Conservation (phyloP, 352 stramenopile genomes). For the Phytophthora pisi region DNA sequence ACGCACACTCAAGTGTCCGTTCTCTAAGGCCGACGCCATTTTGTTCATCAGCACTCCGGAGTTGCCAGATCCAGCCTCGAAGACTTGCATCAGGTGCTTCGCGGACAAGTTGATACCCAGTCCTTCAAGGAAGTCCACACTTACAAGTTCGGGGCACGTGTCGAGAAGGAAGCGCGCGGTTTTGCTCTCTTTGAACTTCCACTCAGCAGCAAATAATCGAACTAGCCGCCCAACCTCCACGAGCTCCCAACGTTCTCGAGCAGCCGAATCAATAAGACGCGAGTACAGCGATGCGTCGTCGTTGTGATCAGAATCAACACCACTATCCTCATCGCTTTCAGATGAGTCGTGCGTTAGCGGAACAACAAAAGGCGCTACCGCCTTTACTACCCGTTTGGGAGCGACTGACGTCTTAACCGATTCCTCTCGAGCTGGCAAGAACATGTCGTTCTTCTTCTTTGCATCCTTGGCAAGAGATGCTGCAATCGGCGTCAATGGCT, state of each 20-base stretch:
- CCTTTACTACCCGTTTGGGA: constrained; percentile 3
- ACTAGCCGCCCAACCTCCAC: constrained; percentile 81
- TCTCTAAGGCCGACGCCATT: constrained; percentile 71
- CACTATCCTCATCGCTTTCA: constrained; percentile 32
- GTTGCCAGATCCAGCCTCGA: constrained; percentile 70
- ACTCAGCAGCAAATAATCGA: constrained; percentile 73
- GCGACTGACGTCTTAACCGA: not conserved
- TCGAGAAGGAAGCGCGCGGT: constrained; percentile 66
- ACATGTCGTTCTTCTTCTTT: constrained; percentile 31
- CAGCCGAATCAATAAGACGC: constrained; percentile 76
- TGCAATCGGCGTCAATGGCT: constrained; percentile 25
- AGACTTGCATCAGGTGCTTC: constrained; percentile 69
- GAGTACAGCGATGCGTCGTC: constrained; percentile 57
- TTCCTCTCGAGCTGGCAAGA: constrained; percentile 22
- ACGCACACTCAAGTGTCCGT: constrained; percentile 60
- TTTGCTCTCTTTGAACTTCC: constrained; percentile 54
- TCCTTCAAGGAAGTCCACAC: constrained; percentile 86
- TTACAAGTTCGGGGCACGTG: constrained; percentile 82
- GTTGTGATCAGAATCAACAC: constrained; percentile 12
- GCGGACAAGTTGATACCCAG: constrained; percentile 60
- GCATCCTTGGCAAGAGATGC: constrained; percentile 22
- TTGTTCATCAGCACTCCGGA: constrained; percentile 74
- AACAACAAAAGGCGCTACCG: constrained; percentile 2
- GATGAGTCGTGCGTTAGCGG: constrained; percentile 14
- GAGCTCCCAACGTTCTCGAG: constrained; percentile 76